Conservation (phyloP, 495 filamentous ascomycete species). For the Hypoxylon intermedium region DNA sequence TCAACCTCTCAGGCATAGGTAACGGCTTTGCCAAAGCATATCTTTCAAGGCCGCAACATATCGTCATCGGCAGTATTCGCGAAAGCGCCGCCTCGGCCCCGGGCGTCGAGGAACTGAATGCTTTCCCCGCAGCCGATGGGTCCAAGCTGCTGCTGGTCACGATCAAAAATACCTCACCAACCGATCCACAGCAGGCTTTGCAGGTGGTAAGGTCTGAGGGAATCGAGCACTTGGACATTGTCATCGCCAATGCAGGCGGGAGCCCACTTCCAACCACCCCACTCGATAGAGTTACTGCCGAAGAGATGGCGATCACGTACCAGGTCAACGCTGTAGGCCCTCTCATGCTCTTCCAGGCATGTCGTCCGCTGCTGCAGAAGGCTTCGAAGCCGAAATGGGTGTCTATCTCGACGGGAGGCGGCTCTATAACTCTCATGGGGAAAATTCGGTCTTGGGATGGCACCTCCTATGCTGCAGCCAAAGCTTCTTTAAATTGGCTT, state of each 20-base stretch:
- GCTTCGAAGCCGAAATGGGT: conserved; percentile 45
- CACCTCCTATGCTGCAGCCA: conserved; percentile 23
- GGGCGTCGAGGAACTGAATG: conserved; percentile 26
- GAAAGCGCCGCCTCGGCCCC: conserved; percentile 13
- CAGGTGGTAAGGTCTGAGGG: conserved; percentile 35
- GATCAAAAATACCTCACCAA: conserved; percentile 47
- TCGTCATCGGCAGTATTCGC: conserved; percentile 35
- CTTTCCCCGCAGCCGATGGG: conserved; percentile 41
- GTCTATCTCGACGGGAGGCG: conserved; percentile 45
- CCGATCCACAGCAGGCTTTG: conserved; percentile 41
- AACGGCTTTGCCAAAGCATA: conserved; percentile 25
- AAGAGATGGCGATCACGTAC: conserved; percentile 44
- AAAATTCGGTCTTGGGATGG: conserved; percentile 23
- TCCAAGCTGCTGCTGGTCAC: conserved; percentile 50
- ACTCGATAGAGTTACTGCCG: conserved; percentile 32
- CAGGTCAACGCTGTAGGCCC: conserved; percentile 50
- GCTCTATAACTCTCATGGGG: conserved; percentile 40
- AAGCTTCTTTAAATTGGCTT: conserved; percentile 1
- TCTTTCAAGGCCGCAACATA: conserved; percentile 34
- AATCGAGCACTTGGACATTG: conserved; percentile 53
- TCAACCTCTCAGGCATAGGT: conserved; percentile 31
- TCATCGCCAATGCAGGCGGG: conserved; percentile 58
- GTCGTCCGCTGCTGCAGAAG: conserved; percentile 44
- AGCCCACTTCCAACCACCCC: conserved; percentile 24
- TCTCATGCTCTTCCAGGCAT: conserved; percentile 55